phyloP scores from a whole-genome alignment of 331 rosid species.

The Ulmus americana region DNA sequence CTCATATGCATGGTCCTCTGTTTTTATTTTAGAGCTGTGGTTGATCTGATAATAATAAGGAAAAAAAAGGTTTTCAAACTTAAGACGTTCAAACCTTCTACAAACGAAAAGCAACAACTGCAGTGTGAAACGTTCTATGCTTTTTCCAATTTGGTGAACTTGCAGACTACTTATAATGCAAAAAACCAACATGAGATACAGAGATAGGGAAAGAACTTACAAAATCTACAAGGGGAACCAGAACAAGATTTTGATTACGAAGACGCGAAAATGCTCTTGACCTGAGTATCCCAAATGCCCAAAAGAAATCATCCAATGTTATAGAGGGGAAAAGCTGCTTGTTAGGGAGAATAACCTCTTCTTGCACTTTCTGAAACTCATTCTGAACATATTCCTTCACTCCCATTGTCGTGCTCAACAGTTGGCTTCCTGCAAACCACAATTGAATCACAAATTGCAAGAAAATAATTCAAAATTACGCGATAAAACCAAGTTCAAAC shows the following conservation, averaged over 20 bases:
- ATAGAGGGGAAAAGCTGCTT: slow-evolving; percentile 67
- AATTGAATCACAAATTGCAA: too few relatives aligned
- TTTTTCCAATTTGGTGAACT: neutral
- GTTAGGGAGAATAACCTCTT: slow-evolving; percentile 68
- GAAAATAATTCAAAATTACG: too few relatives aligned
- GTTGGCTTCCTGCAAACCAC: slow-evolving; percentile 72
- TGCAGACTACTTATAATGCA: neutral
- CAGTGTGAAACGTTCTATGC: neutral
- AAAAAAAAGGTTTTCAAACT: slow-evolving; percentile 12
- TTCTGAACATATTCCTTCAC: slow-evolving; percentile 77
- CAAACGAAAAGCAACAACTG: neutral
- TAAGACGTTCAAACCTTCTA: slow-evolving; percentile 1
- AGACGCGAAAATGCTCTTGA: slow-evolving; percentile 93
- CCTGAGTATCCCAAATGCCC: slow-evolving; percentile 96
- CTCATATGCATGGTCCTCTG: slow-evolving; percentile 82
- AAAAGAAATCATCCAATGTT: slow-evolving; percentile 83
- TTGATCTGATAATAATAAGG: slow-evolving; percentile 53
- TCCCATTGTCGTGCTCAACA: slow-evolving; percentile 66
- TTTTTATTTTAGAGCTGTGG: slow-evolving; percentile 63
- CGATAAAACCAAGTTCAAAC: too few relatives aligned
- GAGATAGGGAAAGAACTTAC: slow-evolving; percentile 39
- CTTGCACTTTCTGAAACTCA: slow-evolving; percentile 66
- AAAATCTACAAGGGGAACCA: slow-evolving; percentile 80
- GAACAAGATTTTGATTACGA: slow-evolving; percentile 70
- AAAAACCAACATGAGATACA: slow-evolving; percentile 9